Conservation (phyloP, 73 alveolate species). For the Stentor coeruleus region DNA sequence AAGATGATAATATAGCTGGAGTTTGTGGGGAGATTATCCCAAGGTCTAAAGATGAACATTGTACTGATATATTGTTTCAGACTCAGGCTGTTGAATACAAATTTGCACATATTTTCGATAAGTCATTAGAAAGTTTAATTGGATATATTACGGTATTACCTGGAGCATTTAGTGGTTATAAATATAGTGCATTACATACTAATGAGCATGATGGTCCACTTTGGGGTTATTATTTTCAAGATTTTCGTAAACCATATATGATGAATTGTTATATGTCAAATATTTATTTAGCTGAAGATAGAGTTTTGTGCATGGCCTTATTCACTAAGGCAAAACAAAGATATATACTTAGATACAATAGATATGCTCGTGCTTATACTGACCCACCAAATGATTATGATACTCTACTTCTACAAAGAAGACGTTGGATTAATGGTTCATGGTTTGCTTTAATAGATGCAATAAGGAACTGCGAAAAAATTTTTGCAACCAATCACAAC, state of each 20-base stretch:
- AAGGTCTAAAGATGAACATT: not conserved
- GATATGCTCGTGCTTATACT: slow-evolving; percentile 30
- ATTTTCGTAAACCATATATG: not conserved
- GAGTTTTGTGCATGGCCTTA: slow-evolving; percentile 53
- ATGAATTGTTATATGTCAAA: slow-evolving; percentile 46
- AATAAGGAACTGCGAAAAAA: slow-evolving; percentile 2
- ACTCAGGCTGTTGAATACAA: slow-evolving; percentile 19
- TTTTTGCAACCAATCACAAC: not conserved
- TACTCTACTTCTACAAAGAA: slow-evolving; percentile 46
- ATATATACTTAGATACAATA: not conserved
- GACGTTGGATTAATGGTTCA: slow-evolving; percentile 69
- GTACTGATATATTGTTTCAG: not conserved
- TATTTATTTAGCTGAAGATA: slow-evolving; percentile 60
- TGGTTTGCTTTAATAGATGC: slow-evolving; percentile 47
- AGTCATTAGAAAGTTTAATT: slow-evolving; percentile 25
- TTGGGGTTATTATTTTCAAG: not conserved
- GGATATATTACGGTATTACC: slow-evolving; percentile 33
- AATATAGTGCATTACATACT: slow-evolving; percentile 4
- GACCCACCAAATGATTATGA: slow-evolving; percentile 52
- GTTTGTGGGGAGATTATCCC: slow-evolving; percentile 25
- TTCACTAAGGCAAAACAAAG: not conserved
- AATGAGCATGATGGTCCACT: not conserved
- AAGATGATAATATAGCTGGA: not conserved
- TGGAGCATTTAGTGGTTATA: slow-evolving; percentile 38
- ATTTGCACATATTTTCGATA: slow-evolving; percentile 29